Base-by-base conservation (phyloP, 2,329 filamentous ascomycete genomes). In the Neocucurbitaria cava region DNA sequence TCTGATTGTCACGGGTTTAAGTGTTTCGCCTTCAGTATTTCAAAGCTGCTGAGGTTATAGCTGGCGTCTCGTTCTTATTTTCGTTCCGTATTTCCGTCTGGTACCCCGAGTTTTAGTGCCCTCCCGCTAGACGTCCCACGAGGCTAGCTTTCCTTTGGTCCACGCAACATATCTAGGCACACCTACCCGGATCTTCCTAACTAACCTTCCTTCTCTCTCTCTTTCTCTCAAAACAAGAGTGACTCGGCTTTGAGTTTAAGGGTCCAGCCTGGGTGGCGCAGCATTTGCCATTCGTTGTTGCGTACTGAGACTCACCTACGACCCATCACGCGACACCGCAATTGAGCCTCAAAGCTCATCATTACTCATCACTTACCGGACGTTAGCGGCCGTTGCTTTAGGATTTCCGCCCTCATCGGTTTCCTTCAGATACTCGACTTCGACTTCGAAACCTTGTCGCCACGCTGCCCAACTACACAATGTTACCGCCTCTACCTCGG, bases 401-500 rank as follows among this genome's bases (percentile, higher is more conserved):
- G 17, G 13, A 33, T 11, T 23, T 10, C 39, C 24, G 9, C 9
- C n/a, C 20, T 15, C 35, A n/a, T 9, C 44, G 21, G 23, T 15
- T 38, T 31, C 11, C 17, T 35, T 44, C 35, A 38, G 10, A 31
- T 20, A n/a, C 41, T 17, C 31, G 7, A 23, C 31, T 13, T 43
- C 20, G 23, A 41, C 9, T 26, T n/a, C 43, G 23, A 24, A 8
- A 24, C 17, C 15, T 43, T 26, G n/a, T 48, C 39, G 39, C 48
- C 43, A 38, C n/a, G n/a, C 31, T 38, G 21, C 11, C 38, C 8
- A 38, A 39, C 46, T 38, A 42, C 55, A 61, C 49, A 42, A 81
- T 81, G 79, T 66, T 79, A 62, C 70, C 72, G 26, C 68, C 75
- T 56, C 74, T 81, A 11, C 79, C 79, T 49, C 70, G 69, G 40